Conservation (phyloP, 441 rosid species). For the Isatis lusitanica region DNA sequence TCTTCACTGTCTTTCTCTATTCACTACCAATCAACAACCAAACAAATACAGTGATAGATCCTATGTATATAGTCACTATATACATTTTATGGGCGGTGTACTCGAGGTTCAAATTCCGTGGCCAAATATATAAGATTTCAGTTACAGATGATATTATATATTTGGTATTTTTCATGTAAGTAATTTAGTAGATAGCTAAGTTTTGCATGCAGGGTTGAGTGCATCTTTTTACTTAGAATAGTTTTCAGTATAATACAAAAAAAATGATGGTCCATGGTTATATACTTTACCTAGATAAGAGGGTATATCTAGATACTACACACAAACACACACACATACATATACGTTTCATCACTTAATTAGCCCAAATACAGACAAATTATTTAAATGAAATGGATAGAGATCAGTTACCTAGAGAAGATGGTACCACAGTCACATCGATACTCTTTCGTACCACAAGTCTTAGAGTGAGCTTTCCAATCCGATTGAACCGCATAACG, state of each 20-base stretch:
- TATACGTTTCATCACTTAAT: conserved; percentile 23
- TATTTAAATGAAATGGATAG: conserved; percentile 31
- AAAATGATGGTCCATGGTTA: conserved; percentile 27
- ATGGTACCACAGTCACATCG: conserved; percentile 85
- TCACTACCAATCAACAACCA: conserved; percentile 34
- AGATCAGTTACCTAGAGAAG: conserved; percentile 67
- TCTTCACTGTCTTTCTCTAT: conserved; percentile 35
- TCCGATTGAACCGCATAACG: conserved; percentile 88
- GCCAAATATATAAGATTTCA: conserved; percentile 22
- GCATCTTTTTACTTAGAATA: conserved; percentile 21
- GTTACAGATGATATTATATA: conserved; percentile 26
- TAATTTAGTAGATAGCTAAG: conserved; percentile 22
- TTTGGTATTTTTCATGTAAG: conserved; percentile 28
- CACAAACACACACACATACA: neutral
- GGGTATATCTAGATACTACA: conserved; percentile 19
- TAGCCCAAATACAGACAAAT: conserved; percentile 27
- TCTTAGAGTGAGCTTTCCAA: conserved; percentile 91
- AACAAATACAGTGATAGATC: conserved; percentile 39
- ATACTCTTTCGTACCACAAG: conserved; percentile 65
- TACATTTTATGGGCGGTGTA: conserved; percentile 30
- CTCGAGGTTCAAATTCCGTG: conserved; percentile 32
- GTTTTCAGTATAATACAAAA: conserved; percentile 14
- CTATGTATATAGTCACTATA: conserved; percentile 30
- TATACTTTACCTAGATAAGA: conserved; percentile 33
- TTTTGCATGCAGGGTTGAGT: conserved; percentile 31